phyloP scores from a whole-genome alignment of 106 monocot genomes.

The Acanthochlamys bracteata region DNA sequence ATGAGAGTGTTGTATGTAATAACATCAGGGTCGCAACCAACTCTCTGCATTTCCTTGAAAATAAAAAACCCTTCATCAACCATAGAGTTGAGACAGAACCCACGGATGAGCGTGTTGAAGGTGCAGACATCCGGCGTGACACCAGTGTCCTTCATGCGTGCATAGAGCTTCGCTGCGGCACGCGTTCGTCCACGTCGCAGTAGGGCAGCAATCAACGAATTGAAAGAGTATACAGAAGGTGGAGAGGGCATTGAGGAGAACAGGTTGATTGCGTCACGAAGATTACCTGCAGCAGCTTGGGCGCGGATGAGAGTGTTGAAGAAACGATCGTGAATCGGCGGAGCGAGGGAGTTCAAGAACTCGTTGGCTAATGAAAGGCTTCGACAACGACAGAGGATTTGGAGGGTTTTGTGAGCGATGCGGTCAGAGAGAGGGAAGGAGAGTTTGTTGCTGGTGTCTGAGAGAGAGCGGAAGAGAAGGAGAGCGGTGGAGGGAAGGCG shows the following conservation, averaged over 20 bases:
- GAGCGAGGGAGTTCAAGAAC: slow-evolving; percentile 43
- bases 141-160: slow-evolving; percentile 27
- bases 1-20: slow-evolving; percentile 77
- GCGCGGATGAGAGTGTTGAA: slow-evolving; percentile 62
- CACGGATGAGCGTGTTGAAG: slow-evolving; percentile 77
- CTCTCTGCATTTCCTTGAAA: slow-evolving; percentile 37
- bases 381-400: slow-evolving; percentile 29
- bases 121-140: slow-evolving; percentile 54
- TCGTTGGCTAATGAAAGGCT: slow-evolving; percentile 30
- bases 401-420: slow-evolving; percentile 35
- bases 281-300: slow-evolving; percentile 21
- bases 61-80: slow-evolving; percentile 37
- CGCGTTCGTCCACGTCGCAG: slow-evolving; percentile 54
- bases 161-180: slow-evolving; percentile 36
- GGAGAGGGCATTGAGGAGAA: slow-evolving; percentile 40
- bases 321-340: slow-evolving; percentile 36
- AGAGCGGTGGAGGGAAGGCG: slow-evolving; percentile 24
- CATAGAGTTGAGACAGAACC: slow-evolving; percentile 52
- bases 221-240: slow-evolving; percentile 66
- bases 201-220: slow-evolving; percentile 54
- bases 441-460: slow-evolving; percentile 31
- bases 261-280: slow-evolving; percentile 35
- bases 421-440: slow-evolving; percentile 20
- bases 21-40: slow-evolving; percentile 46
- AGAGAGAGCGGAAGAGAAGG: slow-evolving; percentile 17